Evolutionary conservation across 2,329 filamentous ascomycete genomes (phyloP).

Genomic region (Cadophora sp.): DNA sequence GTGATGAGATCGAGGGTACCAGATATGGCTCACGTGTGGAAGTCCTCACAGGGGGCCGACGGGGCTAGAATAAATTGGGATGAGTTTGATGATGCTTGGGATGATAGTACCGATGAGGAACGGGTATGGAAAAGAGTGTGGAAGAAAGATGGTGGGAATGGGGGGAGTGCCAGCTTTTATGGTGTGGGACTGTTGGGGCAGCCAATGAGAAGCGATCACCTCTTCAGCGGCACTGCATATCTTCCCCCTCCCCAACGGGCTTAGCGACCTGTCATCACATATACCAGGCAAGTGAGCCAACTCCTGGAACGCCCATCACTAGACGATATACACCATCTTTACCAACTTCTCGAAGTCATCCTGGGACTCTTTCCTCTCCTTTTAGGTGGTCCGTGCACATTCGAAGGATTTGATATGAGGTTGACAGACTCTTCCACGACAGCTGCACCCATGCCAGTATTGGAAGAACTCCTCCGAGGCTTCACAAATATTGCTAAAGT

Average conservation of each 20-base stretch:
- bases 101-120: constrained; percentile 28
- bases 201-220: constrained; percentile 32
- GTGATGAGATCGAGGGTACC: constrained; percentile 44
- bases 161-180: constrained; percentile 41
- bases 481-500: neutral
- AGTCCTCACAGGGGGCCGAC: constrained; percentile 33
- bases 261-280: constrained; percentile 35
- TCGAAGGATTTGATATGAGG: neutral
- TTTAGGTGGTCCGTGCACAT: constrained; percentile 1
- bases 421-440: neutral
- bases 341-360: neutral
- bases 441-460: neutral
- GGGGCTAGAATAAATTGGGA: constrained; percentile 35
- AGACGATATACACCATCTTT: neutral
- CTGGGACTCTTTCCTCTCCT: neutral
- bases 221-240: constrained; percentile 25
- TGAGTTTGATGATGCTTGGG: constrained; percentile 35
- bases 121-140: constrained; percentile 35
- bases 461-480: neutral
- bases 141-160: constrained; percentile 39
- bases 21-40: constrained; percentile 37
- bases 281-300: neutral
- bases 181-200: constrained; percentile 26
- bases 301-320: neutral
- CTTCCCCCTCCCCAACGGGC: constrained; percentile 20